These are phyloP conservation scores for Penicillium sp. DNA, from an alignment of 2,329 filamentous ascomycete genomes.

Conservation along the genomic window DNA sequence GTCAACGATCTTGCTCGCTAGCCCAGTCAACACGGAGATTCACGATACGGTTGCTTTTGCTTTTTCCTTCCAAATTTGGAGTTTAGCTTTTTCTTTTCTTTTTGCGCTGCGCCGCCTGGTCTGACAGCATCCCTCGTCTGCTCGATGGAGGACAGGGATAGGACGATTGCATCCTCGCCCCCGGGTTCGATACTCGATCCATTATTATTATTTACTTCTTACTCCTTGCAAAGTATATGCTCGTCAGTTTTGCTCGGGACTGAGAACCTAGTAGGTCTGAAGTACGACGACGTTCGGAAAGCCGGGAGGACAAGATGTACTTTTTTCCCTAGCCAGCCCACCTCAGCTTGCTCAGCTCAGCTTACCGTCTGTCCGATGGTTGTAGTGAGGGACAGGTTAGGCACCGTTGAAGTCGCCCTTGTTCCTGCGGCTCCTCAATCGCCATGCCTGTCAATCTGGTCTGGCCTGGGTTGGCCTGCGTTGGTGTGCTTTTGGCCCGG, in stretches of 20 bases:
- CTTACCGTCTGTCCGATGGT: background rate
- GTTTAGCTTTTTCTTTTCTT: conserved; percentile 1
- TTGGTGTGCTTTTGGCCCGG: background rate
- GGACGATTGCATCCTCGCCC: background rate
- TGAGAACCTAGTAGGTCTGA: background rate
- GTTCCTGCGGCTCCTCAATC: conserved; percentile 14
- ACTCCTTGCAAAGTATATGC: background rate
- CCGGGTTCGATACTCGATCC: background rate
- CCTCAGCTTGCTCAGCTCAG: background rate
- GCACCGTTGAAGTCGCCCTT: conserved; percentile 6
- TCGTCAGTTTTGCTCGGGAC: background rate
- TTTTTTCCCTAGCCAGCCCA: background rate
- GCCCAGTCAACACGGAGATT: conserved; percentile 1
- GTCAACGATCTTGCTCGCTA: conserved; percentile 3
- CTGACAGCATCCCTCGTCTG: conserved; percentile 6
- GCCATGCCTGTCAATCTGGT: conserved; percentile 9
- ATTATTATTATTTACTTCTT: background rate
- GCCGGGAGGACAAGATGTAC: background rate
- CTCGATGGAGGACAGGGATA: conserved; percentile 2
- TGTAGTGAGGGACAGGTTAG: background rate
- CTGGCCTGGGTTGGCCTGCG: background rate
- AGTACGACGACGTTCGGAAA: no score
- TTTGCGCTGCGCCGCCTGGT: background rate
- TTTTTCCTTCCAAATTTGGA: conserved; percentile 8
- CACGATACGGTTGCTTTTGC: conserved; percentile 4